Evolutionary conservation across 208 protist genomes (phyloP), one percentile per base, ranked within the genome.

Genomic region (Jaenimonas drosophilae): DNA sequence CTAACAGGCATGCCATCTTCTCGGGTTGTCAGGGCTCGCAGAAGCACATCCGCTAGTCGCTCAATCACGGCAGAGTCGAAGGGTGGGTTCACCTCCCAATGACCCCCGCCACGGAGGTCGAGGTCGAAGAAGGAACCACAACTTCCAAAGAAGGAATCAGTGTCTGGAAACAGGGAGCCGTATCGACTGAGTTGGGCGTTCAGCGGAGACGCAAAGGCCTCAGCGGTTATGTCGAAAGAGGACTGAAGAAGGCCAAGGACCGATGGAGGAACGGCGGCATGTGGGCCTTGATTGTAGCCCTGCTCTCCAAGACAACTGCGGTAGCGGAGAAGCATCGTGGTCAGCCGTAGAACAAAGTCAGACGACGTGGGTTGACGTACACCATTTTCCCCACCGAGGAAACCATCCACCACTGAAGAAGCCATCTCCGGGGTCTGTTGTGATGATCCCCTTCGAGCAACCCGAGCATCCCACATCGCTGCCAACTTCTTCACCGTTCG

Each of bases 171-270:
- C 0, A 86, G 53, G 30, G 77, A 90, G 44, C 71, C 77, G 51
- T 75, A 96, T 32, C 49, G 54, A 2, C 55, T 54, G 40, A 89
- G 73, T 31, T 86, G 74, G 38, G 66, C 65, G 48, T 95, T 95
- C 17, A 94, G 40, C 21, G 88, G 88, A 1, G 76, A 89, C 11
- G 83, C 88, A 53, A 96, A 96, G 12, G 74, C 84, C 67, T 96
- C 88, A 7, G 62, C 54, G n/a, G 36, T 29, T 16, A 90, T 68
- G 23, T 57, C 47, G 46, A 92, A 84, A 30, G 36, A 29, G 24
- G 24, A 12, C 11, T 53, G 40, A 4, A 93, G 64, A 3, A 47
- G 9, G 27, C 60, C 38, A 55, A 93, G 64, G 11, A 80, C 46
- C 3, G 60, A 31, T 0, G 79, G 70, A 6, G 73, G 73, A n/a